Percentiles rank a stretch among this genome's conserved stretches.
These are phyloP conservation scores for Meira nashicola DNA, from an alignment of 1,284 basidiomycete species.

Conservation along the genomic window DNA sequence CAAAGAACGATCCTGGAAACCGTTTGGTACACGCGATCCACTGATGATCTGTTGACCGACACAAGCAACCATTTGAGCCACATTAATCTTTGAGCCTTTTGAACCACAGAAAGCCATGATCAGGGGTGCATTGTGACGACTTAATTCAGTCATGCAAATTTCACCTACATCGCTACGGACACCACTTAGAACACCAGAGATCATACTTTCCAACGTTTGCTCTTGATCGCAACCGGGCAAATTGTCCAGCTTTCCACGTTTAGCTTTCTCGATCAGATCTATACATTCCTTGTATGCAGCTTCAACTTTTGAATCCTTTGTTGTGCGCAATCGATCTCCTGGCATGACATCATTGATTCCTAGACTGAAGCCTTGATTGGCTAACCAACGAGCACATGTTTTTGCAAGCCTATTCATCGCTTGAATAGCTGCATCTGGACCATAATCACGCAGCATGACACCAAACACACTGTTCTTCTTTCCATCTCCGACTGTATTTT, in stretches of 20 bases:
- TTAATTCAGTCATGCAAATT: conserved; percentile 96
- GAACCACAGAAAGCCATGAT: conserved; percentile 99
- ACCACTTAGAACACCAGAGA: conserved; percentile 85
- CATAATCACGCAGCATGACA: conserved; percentile 94
- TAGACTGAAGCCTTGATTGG: conserved; percentile 94
- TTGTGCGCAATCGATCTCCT: conserved; percentile 70
- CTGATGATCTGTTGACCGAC: conserved; percentile 99
- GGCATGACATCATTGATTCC: conserved; percentile 99
- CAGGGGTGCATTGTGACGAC: conserved; percentile 88
- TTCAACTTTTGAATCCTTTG: conserved; percentile 83
- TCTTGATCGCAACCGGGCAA: conserved; percentile 95
- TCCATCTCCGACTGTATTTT: conserved; percentile 93
- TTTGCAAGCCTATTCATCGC: conserved; percentile 97
- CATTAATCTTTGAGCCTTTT: conserved; percentile 96
- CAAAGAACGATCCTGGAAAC: conserved; percentile 96
- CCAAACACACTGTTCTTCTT: conserved; percentile 99
- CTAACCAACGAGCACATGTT: conserved; percentile 88
- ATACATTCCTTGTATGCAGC: conserved; percentile 83
- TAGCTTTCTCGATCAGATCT: conserved; percentile 80
- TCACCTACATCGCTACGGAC: conserved; percentile 95
- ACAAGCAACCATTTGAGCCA: conserved; percentile 99
- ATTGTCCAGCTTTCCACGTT: conserved; percentile 87
- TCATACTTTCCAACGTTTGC: conserved; percentile 90
- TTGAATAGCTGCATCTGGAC: conserved; percentile 83
- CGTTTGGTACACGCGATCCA: conserved; percentile 95